Conservation (phyloP, 805 yeast genomes). For the Kluyveromyces siamensis region DNA sequence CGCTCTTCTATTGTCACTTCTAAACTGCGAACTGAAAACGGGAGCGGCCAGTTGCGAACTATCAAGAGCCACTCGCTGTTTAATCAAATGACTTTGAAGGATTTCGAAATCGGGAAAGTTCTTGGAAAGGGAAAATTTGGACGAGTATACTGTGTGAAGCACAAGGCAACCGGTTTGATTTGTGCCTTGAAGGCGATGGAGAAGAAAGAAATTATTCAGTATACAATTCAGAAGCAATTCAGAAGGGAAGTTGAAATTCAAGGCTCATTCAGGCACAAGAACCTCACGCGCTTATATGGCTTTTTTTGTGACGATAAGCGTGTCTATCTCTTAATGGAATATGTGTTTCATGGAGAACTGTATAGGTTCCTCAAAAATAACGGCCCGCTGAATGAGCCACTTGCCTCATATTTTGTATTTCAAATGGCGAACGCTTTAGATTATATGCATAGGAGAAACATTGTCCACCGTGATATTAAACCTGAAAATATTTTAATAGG, state of each 20-base stretch:
- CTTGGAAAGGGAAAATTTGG: slow-evolving; percentile 94
- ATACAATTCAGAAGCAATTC: slow-evolving; percentile 76
- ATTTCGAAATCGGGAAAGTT: slow-evolving; percentile 80
- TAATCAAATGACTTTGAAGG: slow-evolving; percentile 25
- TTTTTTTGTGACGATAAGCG: slow-evolving; percentile 75
- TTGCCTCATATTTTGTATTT: slow-evolving; percentile 69
- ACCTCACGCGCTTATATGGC: slow-evolving; percentile 73
- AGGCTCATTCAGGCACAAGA: slow-evolving; percentile 65
- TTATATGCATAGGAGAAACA: slow-evolving; percentile 68
- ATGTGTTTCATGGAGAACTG: slow-evolving; percentile 77
- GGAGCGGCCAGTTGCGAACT: neutral
- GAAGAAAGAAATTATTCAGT: slow-evolving; percentile 64
- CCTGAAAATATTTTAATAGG: slow-evolving; percentile 87
- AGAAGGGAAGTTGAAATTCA: slow-evolving; percentile 90
- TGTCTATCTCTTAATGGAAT: slow-evolving; percentile 80
- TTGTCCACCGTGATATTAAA: slow-evolving; percentile 87
- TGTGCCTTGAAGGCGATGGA: slow-evolving; percentile 91
- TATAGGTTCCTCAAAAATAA: slow-evolving; percentile 61
- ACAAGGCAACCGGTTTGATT: slow-evolving; percentile 62
- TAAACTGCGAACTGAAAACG: neutral
- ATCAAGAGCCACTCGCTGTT: neutral
- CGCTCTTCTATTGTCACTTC: neutral
- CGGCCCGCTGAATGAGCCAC: slow-evolving; percentile 60
- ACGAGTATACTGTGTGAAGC: slow-evolving; percentile 80
- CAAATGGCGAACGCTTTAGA: slow-evolving; percentile 77